phyloP scores from a whole-genome alignment of 75 land plant genomes.

The Sequoiadendron giganteum region DNA sequence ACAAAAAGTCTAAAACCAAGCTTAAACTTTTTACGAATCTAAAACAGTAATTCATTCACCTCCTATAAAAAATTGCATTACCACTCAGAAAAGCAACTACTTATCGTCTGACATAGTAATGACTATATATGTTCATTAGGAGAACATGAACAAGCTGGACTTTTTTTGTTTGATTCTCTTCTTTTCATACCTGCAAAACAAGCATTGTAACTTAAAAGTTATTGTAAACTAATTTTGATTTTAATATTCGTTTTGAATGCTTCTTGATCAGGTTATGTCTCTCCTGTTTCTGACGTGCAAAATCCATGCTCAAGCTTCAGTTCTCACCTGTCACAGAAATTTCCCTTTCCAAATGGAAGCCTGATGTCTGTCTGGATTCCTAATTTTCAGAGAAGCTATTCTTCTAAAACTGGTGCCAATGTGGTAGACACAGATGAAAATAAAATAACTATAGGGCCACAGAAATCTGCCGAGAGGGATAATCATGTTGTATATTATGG shows the following conservation, averaged over 20 bases:
- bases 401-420: neutral
- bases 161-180: neutral
- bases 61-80: neutral
- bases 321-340: neutral
- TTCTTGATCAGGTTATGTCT: slow-evolving; percentile 3
- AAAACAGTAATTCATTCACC: neutral
- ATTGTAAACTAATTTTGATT: neutral
- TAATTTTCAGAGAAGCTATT: neutral
- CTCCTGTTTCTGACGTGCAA: neutral
- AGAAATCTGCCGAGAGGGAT: slow-evolving; percentile 39
- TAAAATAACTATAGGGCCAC: slow-evolving; percentile 66
- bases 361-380: neutral
- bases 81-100: neutral
- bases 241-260: neutral
- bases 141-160: neutral
- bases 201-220: neutral
- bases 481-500: slow-evolving; percentile 68
- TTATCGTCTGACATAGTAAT: neutral
- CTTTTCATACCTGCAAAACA: neutral
- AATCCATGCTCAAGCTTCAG: neutral
- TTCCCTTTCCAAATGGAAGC: neutral
- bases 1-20: neutral
- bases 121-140: neutral
- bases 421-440: slow-evolving; percentile 20
- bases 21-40: neutral